Conservation (phyloP, 305 asterid species). For the Solanum aculeatissimum region DNA sequence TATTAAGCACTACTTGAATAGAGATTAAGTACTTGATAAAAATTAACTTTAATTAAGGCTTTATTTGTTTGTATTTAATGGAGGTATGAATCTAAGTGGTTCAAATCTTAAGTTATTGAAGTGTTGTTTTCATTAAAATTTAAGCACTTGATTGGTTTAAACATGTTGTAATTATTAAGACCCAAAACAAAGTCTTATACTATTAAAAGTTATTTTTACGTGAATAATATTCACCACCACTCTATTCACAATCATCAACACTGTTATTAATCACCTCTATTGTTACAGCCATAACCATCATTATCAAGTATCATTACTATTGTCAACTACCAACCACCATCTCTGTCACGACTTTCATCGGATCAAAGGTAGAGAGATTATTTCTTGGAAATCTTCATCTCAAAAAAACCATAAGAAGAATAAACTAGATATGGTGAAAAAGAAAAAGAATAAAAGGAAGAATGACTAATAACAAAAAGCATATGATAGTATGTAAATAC, state of each 20-base stretch:
- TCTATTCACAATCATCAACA: not conserved
- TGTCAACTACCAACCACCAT: no score
- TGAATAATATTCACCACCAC: not conserved
- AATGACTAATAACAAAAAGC: no score
- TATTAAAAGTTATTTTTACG: not conserved
- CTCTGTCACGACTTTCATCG: no score
- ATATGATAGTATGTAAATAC: no score
- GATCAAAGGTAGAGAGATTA: no score
- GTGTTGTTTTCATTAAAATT: not conserved
- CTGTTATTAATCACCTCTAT: not conserved
- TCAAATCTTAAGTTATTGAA: not conserved
- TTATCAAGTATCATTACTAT: not conserved
- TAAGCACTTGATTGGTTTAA: not conserved
- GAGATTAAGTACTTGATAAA: no score
- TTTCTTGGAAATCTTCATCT: no score
- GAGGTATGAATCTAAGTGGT: not conserved
- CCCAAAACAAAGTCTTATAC: not conserved
- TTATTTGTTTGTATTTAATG: not conserved
- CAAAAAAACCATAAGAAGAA: no score
- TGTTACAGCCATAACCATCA: not conserved
- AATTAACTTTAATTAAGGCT: not conserved
- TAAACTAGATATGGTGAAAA: no score
- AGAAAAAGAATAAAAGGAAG: no score
- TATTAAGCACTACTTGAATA: no score
- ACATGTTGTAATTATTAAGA: not conserved